Base-by-base conservation (phyloP, 2,329 filamentous ascomycete genomes). In the Lachnellula cervina region DNA sequence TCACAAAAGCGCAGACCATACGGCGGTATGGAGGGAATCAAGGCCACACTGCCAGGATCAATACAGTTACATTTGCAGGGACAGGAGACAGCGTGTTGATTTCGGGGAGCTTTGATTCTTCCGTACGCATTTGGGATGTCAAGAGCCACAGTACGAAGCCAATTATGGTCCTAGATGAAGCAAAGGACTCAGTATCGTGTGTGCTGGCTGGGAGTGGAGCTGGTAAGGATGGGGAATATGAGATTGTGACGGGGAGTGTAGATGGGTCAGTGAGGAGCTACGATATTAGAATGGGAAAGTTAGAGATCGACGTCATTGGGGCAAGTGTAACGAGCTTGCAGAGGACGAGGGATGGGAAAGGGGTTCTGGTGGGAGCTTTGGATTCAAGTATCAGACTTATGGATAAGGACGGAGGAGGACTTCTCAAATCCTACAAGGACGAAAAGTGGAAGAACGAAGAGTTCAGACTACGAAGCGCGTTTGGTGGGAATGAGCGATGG, bases 241-340 rank as follows among this genome's bases (percentile, higher is more conserved):
- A 84, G 71, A 82, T 97, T 49, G 72, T 90, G 1, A 80, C 82
- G 1, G 90, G 87, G 0, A 92, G 89, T 69, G 89, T 96, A 55
- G 93, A 97, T 72, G 92, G 92, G 2, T 78, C 88, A 56, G 82
- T 95, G 1, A 77, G 93, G 52, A 79, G 79, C 57, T 97, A 97
- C 73, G 93, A 97, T 73, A 73, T 96, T 42, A 80, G 90, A 53
- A 88, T 83, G 78, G 92, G 92, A 0, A 77, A 76, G 51, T 78
- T 85, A 49, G 81, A 83, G 4, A 83, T 82, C 1, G 90, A 96
- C 72, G 83, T 90, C 1, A 74, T 94, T 51, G 82, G 82, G 52
- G 79, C 77, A 57, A 76, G 81, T 2, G 88, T 96, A n/a, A 96
- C 90, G 7, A 91, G 86, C 70, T 70, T 97, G 54, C 75, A 75